phyloP scores from a whole-genome alignment of 352 stramenopile species.

The Nothophytophthora sp. region DNA sequence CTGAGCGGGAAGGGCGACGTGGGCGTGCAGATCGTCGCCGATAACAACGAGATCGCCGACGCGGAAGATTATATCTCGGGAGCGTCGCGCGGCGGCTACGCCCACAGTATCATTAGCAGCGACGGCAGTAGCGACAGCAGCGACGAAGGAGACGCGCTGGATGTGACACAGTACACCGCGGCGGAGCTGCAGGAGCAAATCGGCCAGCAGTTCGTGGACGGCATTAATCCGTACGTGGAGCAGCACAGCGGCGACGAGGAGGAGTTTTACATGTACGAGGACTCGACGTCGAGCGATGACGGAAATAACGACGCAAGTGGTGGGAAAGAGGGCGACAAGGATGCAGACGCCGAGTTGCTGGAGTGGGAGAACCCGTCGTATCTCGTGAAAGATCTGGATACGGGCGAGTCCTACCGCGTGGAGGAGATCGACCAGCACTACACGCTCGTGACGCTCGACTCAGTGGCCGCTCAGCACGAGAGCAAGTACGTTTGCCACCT shows the following conservation, averaged over 20 bases:
- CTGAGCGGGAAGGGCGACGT: slow-evolving; percentile 1
- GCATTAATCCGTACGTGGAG: slow-evolving; percentile 59
- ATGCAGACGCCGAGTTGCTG: slow-evolving; percentile 33
- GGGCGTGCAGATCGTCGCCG: slow-evolving; percentile 4
- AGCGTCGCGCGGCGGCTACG: slow-evolving; percentile 20
- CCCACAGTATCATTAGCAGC: slow-evolving; percentile 28
- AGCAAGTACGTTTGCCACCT: slow-evolving; percentile 58
- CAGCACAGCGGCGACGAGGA: slow-evolving; percentile 28
- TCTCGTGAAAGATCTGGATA: slow-evolving; percentile 82
- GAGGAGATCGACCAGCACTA: slow-evolving; percentile 88
- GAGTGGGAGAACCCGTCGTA: slow-evolving; percentile 84
- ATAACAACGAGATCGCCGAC: slow-evolving; percentile 20
- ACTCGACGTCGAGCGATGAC: slow-evolving; percentile 22
- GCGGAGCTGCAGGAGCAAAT: slow-evolving; percentile 30
- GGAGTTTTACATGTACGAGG: slow-evolving; percentile 33
- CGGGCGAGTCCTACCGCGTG: slow-evolving; percentile 73
- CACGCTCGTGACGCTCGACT: slow-evolving; percentile 72
- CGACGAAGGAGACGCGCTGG: slow-evolving; percentile 13
- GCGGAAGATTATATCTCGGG: slow-evolving; percentile 27
- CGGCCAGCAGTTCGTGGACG: slow-evolving; percentile 33
- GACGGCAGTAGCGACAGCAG: slow-evolving; percentile 26
- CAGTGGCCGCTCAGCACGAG: slow-evolving; percentile 57
- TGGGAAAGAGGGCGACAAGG: not conserved
- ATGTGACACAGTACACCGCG: slow-evolving; percentile 27
- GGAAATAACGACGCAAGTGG: slow-evolving; percentile 8